Base-by-base conservation (phyloP, 129 eudicot genomes). In the Lactuca saligna region DNA sequence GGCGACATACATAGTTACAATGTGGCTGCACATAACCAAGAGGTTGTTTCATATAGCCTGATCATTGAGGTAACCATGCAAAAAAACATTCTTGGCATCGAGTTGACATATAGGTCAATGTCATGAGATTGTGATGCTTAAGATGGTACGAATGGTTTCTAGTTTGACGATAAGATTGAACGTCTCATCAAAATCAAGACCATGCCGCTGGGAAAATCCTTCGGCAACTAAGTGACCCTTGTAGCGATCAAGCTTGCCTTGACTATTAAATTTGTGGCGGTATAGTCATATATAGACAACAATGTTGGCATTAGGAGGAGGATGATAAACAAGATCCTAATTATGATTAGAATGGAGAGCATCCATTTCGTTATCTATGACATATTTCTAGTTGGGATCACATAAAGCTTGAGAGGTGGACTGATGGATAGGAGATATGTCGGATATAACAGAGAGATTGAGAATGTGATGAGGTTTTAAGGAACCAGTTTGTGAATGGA, bases 321-420 rank as follows among this genome's bases (percentile, higher is more conserved):
- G 54, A 7, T 32, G 70, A 20, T 58, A 59, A 8, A 41, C 71
- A 35, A 66, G 39, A 20, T 14, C 39, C 71, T 60, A 48, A 16
- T 35, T 66, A 7, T 17, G 29, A 25, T 66, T 66, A 10, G 57
- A 11, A 9, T 12, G 13, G 34, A 68, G 20, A 17, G 63, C 62
- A 33, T 33, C 5, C 14, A 25, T 50, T 32, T 68, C 62, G 3
- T 12, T 51, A 15, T 13, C 29, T 63, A 54, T 35, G 6, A 50
- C 37, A 13, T n/a, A 13, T 3, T 32, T 7, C 73, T 50, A 68
- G 13, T 68, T 9, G 11, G 63, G 73, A 16, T 68, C 73, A 6
- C 33, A 48, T 2, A 46, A 1, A 11, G 35, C 56, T n/a, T 65
- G 70, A 2, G 53, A 20, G 14, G 6, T 5, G n/a, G 70, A 32